Evolutionary conservation across 2,329 filamentous ascomycete species (phyloP).

Genomic region (Aspergillus felis): DNA sequence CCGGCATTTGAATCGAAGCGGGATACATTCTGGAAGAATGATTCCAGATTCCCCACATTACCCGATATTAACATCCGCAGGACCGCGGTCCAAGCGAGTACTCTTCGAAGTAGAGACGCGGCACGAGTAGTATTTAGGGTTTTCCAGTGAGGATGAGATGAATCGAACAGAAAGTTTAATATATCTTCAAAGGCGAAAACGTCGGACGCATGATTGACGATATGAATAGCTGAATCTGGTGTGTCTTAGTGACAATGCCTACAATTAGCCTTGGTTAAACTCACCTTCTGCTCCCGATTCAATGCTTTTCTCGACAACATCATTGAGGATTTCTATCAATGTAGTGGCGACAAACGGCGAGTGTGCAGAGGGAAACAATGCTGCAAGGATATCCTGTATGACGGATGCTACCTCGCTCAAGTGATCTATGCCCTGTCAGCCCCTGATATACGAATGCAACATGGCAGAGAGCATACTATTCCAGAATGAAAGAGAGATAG

Average conservation of each 20-base stretch:
- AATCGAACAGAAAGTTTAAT: conserved; percentile 23
- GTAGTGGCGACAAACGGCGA: conserved; percentile 34
- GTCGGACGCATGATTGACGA: conserved; percentile 22
- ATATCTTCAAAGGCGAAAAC: conserved; percentile 26
- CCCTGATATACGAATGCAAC: neutral
- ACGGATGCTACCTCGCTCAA: conserved; percentile 21
- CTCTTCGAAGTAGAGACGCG: conserved; percentile 34
- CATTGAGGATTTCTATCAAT: conserved; percentile 37
- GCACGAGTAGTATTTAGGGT: conserved; percentile 28
- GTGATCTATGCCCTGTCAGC: conserved; percentile 24
- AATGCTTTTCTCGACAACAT: conserved; percentile 31
- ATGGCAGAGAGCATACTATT: conserved; percentile 22
- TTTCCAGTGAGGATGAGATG: conserved; percentile 21
- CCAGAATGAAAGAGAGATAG: conserved; percentile 31
- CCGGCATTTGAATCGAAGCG: conserved; percentile 30
- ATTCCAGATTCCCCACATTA: conserved; percentile 14
- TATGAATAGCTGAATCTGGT: conserved; percentile 15
- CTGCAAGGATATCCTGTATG: conserved; percentile 22
- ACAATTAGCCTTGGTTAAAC: neutral
- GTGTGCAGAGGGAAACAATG: conserved; percentile 23
- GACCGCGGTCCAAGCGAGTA: conserved; percentile 28
- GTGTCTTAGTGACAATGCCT: conserved; percentile 4
- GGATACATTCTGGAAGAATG: conserved; percentile 24
- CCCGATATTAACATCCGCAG: conserved; percentile 21
- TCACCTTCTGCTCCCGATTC: conserved; percentile 29